Base-by-base conservation (phyloP, 371 early-diverging fungal genomes). In the Synchytrium microbalum region DNA sequence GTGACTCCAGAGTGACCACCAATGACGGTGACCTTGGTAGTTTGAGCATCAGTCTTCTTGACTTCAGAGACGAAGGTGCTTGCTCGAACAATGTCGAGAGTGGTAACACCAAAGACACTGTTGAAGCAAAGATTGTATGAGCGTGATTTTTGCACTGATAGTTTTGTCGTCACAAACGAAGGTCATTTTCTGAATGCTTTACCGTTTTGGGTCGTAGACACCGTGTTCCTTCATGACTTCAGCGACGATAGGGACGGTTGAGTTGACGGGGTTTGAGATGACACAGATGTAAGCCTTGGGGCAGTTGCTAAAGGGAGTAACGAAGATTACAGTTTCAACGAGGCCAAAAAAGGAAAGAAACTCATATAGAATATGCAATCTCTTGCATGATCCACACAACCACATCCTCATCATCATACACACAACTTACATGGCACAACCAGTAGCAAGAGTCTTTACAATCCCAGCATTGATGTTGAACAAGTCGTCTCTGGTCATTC, bases 221-320 rank as follows among this genome's bases (percentile, higher is more conserved):
- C 90, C 90, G 71, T 84, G 84, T 81, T 88, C 86, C 88, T 96
- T 95, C 79, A 95, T 84, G 65, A 91, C 91, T 84, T 99, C 97
- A 65, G 95, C 89, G 67, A 92, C 92, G 74, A 99, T 97, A 68
- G 99, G 98, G 62, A 99, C 96, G 64, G 97, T 99, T 52, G 98
- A 97, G 91, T 99, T 99, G 78, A 99, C 99, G 57, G 99, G 99
- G 92, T 99, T 99, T 76, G 98, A 92, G 81, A 99, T 99, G 82
- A 99, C 87, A 61, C 89, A 81, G 77, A 96, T 74, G 85, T 90
- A 87, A 69, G 99, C 99, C 75, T 92, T 86, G 75, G 99, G 99
- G 82, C 91, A 93, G 86, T 86, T 68, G 76, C 89, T 90, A n/a
- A n/a, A n/a, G n/a, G n/a, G n/a, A n/a, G n/a, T n/a, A n/a, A n/a